Evolutionary conservation across 768 basidiomycete genomes (phyloP).

Genomic region (Megacollybia marginata): DNA sequence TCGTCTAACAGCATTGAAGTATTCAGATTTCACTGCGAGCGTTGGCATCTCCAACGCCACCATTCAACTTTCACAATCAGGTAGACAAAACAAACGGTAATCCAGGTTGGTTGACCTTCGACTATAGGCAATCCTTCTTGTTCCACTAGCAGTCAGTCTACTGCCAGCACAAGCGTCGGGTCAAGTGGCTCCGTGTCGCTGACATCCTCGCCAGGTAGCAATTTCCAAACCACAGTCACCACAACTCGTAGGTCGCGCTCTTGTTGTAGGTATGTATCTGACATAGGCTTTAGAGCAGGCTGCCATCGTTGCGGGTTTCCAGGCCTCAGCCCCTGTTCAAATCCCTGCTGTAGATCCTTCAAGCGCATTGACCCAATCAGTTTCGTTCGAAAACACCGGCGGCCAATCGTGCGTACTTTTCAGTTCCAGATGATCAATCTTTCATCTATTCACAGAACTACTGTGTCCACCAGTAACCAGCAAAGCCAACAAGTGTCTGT

Average conservation of each 20-base stretch:
- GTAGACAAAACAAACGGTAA: too few relatives aligned
- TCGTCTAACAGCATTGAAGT: not conserved
- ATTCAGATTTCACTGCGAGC: not conserved
- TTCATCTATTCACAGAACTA: not conserved
- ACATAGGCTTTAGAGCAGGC: not conserved
- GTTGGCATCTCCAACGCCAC: not conserved
- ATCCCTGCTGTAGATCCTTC: not conserved
- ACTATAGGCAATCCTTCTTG: not conserved
- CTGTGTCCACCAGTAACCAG: not conserved
- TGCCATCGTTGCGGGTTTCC: not conserved
- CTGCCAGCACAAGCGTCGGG: not conserved
- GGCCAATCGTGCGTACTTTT: not conserved
- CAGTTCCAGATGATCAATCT: not conserved
- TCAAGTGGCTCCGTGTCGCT: not conserved
- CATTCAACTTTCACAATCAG: not conserved
- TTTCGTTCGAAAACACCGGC: not conserved
- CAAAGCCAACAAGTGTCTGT: not conserved
- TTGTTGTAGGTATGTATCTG: not conserved
- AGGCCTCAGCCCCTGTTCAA: not conserved
- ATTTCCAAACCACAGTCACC: not conserved
- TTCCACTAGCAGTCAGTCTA: not conserved
- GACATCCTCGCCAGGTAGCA: not conserved
- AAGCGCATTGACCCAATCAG: not conserved
- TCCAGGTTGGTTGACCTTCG: not conserved
- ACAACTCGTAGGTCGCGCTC: not conserved